phyloP scores from a whole-genome alignment of 805 yeast genomes.

The Kuraishia cidri region DNA sequence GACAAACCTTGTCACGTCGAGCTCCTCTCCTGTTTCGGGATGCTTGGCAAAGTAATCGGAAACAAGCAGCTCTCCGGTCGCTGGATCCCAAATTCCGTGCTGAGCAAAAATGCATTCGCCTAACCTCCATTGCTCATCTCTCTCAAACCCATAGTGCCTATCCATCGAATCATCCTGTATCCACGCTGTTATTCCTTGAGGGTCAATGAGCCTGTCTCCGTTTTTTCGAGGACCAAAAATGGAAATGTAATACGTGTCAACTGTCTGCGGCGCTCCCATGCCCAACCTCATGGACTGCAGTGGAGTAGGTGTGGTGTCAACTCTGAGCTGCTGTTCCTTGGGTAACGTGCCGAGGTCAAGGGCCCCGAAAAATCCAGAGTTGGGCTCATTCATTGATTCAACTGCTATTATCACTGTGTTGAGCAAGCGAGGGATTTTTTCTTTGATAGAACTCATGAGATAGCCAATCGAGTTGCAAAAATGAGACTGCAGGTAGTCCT shows the following conservation, averaged over 20 bases:
- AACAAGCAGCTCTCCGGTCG: constrained; percentile 25
- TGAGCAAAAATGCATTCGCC: constrained; percentile 79
- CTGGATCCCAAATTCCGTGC: constrained; percentile 66
- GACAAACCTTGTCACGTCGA: constrained; percentile 48
- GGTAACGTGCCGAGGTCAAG: constrained; percentile 48
- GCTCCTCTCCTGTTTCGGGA: constrained; percentile 24
- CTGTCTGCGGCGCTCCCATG: constrained; percentile 61
- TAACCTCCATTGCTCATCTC: constrained; percentile 55
- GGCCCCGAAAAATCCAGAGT: constrained; percentile 62
- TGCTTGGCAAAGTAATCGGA: constrained; percentile 43
- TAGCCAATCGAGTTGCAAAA: constrained; percentile 45
- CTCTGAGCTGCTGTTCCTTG: constrained; percentile 51
- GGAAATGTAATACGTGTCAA: constrained; percentile 64
- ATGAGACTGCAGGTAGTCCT: constrained; percentile 63
- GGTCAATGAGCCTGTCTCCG: constrained; percentile 51
- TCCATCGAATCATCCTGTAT: constrained; percentile 45
- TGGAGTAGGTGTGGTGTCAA: constrained; percentile 80
- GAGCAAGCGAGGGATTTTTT: constrained; percentile 33
- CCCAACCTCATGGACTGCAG: constrained; percentile 70
- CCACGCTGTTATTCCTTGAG: constrained; percentile 68
- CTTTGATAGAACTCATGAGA: constrained; percentile 31
- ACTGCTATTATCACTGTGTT: constrained; percentile 62
- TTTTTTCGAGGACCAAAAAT: constrained; percentile 68
- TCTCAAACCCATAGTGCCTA: constrained; percentile 57
- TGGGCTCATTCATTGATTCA: constrained; percentile 85